phyloP scores from a whole-genome alignment of 75 land plant species.

The Larix kaempferi region DNA sequence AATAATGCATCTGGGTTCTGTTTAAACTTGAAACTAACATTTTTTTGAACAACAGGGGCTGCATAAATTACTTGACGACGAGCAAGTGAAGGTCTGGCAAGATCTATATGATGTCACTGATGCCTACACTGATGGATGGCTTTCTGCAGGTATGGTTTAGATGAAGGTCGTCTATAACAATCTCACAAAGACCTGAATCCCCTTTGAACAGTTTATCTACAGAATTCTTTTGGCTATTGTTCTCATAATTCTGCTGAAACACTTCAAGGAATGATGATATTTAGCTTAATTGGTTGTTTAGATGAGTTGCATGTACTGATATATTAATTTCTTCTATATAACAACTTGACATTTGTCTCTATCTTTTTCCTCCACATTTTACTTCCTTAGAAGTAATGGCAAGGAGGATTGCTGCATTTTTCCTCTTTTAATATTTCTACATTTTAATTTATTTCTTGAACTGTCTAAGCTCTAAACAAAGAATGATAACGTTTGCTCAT shows the following conservation, averaged over 20 bases:
- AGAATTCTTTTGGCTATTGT: not conserved
- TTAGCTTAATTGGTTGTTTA: not conserved
- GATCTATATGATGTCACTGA: constrained; percentile 76
- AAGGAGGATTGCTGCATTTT: not conserved
- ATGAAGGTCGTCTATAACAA: not conserved
- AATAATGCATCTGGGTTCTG: not conserved
- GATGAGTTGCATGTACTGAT: not conserved
- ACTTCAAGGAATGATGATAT: not conserved
- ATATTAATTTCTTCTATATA: not conserved
- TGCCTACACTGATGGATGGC: constrained; percentile 74
- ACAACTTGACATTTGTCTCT: not conserved
- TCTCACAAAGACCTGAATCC: not conserved
- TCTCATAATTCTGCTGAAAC: not conserved
- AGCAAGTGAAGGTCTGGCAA: constrained; percentile 47
- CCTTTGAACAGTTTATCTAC: not conserved
- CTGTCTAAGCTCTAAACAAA: not conserved
- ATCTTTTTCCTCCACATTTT: not conserved
- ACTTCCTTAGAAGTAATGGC: not conserved
- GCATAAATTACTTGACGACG: constrained; percentile 41
- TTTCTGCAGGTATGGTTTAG: constrained; percentile 68
- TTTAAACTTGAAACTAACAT: constrained; percentile 5
- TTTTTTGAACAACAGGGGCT: constrained; percentile 45
- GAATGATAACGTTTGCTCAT: not conserved
- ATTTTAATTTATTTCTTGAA: not conserved
- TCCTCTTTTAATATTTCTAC: not conserved